Conservation (phyloP, 176 grass and related monocot species). For the Saccharum spontaneum region DNA sequence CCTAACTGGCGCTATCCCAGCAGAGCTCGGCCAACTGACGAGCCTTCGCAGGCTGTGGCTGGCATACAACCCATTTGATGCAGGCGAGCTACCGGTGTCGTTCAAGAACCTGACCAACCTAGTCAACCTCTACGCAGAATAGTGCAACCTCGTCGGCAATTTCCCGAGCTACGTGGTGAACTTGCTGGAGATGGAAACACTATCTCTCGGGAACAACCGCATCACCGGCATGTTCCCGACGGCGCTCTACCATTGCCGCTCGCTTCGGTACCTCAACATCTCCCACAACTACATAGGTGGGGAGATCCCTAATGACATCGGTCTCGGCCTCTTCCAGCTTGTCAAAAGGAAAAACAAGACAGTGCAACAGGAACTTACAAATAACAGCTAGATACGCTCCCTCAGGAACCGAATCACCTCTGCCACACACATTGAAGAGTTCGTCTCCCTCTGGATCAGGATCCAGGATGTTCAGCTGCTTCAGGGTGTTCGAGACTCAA, state of each 20-base stretch:
- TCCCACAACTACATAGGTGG: conserved; percentile 44
- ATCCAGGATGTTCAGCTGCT: too few relatives aligned
- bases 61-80: background rate
- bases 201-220: conserved; percentile 38
- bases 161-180: conserved; percentile 38
- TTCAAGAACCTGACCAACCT: conserved; percentile 52
- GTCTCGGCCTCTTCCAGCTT: conserved; percentile 11
- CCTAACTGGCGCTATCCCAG: background rate
- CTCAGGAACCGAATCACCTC: too few relatives aligned
- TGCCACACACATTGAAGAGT: too few relatives aligned
- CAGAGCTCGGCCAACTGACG: background rate
- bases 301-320: conserved; percentile 43
- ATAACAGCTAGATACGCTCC: too few relatives aligned
- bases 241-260: conserved; percentile 37
- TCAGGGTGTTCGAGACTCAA: too few relatives aligned
- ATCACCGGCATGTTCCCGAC: conserved; percentile 24
- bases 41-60: background rate
- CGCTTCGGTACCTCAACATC: conserved; percentile 35
- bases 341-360: too few relatives aligned
- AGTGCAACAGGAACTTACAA: too few relatives aligned
- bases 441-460: too few relatives aligned
- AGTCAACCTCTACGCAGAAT: background rate
- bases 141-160: conserved; percentile 27
- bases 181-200: background rate
- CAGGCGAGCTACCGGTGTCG: conserved; percentile 23